Evolutionary conservation across 352 stramenopile species (phyloP), one percentile per base, ranked within the genome.

Genomic region (Elongisporangium prolatum): DNA sequence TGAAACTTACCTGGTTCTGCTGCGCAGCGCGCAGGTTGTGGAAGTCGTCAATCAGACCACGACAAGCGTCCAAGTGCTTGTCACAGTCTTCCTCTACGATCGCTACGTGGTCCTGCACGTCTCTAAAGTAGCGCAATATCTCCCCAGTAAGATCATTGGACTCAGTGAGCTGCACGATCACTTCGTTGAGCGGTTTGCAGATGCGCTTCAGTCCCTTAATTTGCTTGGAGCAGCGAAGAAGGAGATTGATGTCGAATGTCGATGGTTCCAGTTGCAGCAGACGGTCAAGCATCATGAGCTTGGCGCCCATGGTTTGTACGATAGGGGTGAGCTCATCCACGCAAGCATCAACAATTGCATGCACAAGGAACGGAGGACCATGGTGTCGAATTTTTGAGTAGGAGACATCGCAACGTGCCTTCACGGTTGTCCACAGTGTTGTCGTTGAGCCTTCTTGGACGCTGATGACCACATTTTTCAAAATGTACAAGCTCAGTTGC

Each of bases 341-440:
- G 13, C 86, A 87, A 11, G 79, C 83, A 60, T 96, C 86, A 5
- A 96, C 64, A 44, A 96, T 89, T 20, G 85, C 78, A 57, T 94
- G 87, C 4, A 86, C 75, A 13, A 93, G 60, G 57, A 95, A 93
- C 9, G 66, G 60, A 2, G 84, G 67, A 20, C 80, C 79, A 53
- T 87, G 84, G 65, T 95, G 86, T 6, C 84, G 82, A 52, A 94
- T 74, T 57, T 91, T 89, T 6, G 82, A 92, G 71, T 94, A 94
- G 21, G 82, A 91, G 16, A 75, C 88, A 47, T 88, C 75, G 28
- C 92, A 55, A 4, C 80, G 73, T 0, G 74, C 57, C 51, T 93
- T 90, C 20, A 91, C 67, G 2, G 77, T 74, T 7, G 67, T 49
- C 77, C 80, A 93, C 17, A 86, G 52, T 5, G 72, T 67, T 47